Evolutionary conservation across 2,329 filamentous ascomycete genomes (phyloP).

Genomic region (Venturia aucupariae): DNA sequence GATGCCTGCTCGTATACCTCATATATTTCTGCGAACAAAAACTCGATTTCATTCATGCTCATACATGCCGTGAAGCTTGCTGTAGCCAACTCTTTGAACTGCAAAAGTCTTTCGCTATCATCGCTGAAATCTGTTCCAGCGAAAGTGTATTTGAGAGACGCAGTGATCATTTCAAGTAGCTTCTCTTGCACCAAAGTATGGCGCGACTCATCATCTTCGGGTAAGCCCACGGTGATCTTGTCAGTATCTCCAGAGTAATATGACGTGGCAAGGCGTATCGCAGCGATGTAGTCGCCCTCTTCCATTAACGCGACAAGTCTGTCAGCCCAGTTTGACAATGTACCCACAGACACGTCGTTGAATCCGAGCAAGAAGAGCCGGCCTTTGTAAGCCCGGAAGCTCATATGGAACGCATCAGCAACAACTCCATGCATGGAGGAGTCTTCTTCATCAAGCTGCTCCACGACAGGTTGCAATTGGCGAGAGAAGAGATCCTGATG

Average conservation of each 20-base stretch:
- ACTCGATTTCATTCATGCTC: constrained; percentile 67
- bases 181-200: constrained; percentile 82
- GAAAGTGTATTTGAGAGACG: constrained; percentile 85
- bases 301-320: constrained; percentile 90
- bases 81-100: constrained; percentile 66
- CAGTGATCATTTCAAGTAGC: constrained; percentile 84
- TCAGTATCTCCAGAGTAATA: constrained; percentile 91
- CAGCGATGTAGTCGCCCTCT: constrained; percentile 87
- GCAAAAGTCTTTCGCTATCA: constrained; percentile 39
- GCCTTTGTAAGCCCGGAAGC: constrained; percentile 90
- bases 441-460: constrained; percentile 80
- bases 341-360: constrained; percentile 84
- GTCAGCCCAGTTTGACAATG: constrained; percentile 95
- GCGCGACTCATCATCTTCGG: constrained; percentile 67
- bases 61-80: constrained; percentile 78
- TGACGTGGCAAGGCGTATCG: constrained; percentile 79
- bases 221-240: constrained; percentile 86
- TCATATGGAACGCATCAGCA: constrained; percentile 97
- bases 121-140: constrained; percentile 46
- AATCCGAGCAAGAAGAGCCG: constrained; percentile 87
- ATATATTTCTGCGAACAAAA: constrained; percentile 85
- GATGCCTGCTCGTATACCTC: constrained; percentile 77
- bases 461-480: constrained; percentile 75
- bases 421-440: constrained; percentile 89
- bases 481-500: constrained; percentile 83